These are phyloP conservation scores for Aphanomyces invadans DNA, from an alignment of 352 stramenopile species.

Conservation along the genomic window DNA sequence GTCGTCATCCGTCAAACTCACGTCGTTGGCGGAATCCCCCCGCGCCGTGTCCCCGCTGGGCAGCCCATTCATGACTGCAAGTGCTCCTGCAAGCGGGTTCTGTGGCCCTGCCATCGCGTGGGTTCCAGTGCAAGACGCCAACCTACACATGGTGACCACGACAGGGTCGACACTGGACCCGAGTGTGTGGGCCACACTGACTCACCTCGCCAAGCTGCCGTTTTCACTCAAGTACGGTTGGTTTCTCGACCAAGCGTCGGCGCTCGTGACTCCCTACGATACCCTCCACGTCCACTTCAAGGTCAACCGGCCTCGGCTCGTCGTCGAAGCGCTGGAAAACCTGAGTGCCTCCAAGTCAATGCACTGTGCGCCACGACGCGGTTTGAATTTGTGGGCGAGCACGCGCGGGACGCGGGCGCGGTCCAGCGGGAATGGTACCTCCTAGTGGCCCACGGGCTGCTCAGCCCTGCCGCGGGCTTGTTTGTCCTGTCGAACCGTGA, in stretches of 20 bases:
- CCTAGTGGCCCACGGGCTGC: constrained; percentile 56
- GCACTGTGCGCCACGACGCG: constrained; percentile 54
- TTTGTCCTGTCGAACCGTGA: constrained; percentile 69
- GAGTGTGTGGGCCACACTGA: constrained; percentile 42
- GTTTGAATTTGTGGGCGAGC: constrained; percentile 76
- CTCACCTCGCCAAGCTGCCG: constrained; percentile 30
- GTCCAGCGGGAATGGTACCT: constrained; percentile 86
- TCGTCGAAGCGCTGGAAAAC: constrained; percentile 60
- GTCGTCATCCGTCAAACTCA: no score
- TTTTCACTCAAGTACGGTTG: constrained; percentile 79
- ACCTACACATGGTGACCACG: constrained; percentile 5
- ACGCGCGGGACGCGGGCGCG: constrained; percentile 74
- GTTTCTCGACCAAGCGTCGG: constrained; percentile 70
- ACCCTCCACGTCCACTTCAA: constrained; percentile 49
- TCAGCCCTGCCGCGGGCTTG: constrained; percentile 47
- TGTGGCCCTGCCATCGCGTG: constrained; percentile 57
- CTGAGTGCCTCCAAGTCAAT: constrained; percentile 45
- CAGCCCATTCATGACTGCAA: no score
- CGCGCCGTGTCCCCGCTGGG: no score
- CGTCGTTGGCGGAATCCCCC: no score
- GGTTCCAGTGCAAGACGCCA: not conserved
- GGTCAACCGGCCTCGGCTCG: constrained; percentile 47
- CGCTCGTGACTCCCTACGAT: constrained; percentile 57
- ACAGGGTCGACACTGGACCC: constrained; percentile 23
- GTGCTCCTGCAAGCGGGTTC: no score